These are phyloP conservation scores for Arthrinium phaeospermum DNA, from an alignment of 2,329 filamentous ascomycete species.

Conservation along the genomic window DNA sequence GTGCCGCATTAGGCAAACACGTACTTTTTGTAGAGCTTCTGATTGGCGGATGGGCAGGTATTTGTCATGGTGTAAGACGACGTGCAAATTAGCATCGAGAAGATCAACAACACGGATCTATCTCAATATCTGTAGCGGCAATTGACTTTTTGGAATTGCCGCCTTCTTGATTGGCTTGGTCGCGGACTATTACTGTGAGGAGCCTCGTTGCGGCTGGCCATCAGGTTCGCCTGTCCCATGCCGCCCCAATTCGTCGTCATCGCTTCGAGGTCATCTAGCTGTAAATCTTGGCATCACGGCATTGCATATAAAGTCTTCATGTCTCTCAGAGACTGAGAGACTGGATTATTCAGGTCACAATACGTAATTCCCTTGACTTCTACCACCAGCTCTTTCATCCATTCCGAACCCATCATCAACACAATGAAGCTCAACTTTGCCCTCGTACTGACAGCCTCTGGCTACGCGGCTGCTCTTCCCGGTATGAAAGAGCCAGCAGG, in stretches of 20 bases:
- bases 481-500: background rate
- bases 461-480: background rate
- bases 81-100: no score
- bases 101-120: background rate
- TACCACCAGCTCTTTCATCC: no score
- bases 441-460: background rate
- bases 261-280: background rate
- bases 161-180: background rate
- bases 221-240: no score
- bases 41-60: background rate
- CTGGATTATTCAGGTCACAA: background rate
- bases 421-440: background rate
- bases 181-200: background rate
- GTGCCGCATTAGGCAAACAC: background rate
- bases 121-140: background rate
- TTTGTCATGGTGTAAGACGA: background rate
- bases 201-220: background rate
- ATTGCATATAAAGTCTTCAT: background rate
- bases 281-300: background rate
- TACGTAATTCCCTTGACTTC: no score
- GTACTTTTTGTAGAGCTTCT: background rate
- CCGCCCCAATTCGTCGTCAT: background rate
- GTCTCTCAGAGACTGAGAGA: background rate
- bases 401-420: background rate
- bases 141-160: background rate